Conservation (phyloP, 768 basidiomycete genomes). For the Panaeolus papilionaceus region DNA sequence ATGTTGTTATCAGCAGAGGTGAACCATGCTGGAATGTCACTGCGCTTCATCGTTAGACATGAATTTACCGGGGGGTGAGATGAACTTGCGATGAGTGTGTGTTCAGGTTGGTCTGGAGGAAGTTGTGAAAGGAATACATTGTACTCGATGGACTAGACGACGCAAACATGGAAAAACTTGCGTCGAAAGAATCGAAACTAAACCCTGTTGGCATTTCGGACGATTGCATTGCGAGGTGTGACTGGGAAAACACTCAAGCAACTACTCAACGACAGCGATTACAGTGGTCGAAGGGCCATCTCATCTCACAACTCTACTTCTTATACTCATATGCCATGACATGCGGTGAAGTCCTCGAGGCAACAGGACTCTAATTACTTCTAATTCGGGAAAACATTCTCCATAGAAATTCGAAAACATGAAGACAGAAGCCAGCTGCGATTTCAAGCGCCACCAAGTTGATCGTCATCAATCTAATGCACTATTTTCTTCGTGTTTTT, state of each 20-base stretch:
- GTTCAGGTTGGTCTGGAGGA: neutral
- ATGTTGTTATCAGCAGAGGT: neutral
- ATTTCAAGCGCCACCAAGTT: neutral
- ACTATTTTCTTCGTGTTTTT: neutral
- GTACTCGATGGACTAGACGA: no score
- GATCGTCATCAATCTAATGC: neutral
- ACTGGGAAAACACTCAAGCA: no score
- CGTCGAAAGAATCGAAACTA: neutral
- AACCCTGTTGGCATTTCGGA: neutral
- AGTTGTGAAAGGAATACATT: neutral
- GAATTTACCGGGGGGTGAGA: no score
- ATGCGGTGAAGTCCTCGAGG: neutral
- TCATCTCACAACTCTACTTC: neutral
- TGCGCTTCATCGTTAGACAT: neutral
- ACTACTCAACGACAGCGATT: no score
- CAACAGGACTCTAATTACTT: neutral
- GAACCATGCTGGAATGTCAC: neutral
- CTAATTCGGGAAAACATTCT: neutral
- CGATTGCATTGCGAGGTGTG: neutral
- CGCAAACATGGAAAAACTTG: neutral
- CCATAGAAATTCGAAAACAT: neutral
- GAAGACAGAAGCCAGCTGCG: neutral
- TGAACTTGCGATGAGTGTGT: neutral
- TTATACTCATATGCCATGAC: neutral
- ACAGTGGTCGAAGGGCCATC: no score